Conservation (phyloP, 148 eudicot genomes). For the Arbutus unedo region DNA sequence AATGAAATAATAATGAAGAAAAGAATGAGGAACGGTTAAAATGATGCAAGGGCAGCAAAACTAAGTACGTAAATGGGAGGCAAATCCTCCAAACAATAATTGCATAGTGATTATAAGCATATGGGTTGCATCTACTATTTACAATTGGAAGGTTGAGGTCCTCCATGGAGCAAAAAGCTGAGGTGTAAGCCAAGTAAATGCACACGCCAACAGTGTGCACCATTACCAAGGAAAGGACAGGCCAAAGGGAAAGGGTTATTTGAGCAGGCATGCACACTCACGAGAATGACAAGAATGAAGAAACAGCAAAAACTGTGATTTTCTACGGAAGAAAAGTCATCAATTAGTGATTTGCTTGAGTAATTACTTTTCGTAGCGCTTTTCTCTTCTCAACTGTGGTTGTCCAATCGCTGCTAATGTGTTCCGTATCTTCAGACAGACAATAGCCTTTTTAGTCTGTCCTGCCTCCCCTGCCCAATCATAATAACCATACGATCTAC, state of each 20-base stretch:
- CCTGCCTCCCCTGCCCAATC: background rate
- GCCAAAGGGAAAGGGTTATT: background rate
- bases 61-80: background rate
- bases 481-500: background rate
- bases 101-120: background rate
- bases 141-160: background rate
- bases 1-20: background rate
- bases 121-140: background rate
- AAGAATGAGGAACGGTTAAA: background rate
- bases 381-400: background rate
- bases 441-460: background rate
- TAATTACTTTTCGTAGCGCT: background rate
- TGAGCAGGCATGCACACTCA: background rate
- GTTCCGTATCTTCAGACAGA: background rate
- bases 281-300: background rate
- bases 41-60: background rate
- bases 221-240: background rate
- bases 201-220: background rate
- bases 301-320: background rate
- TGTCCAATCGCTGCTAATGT: conserved; percentile 6
- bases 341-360: too few relatives aligned
- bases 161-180: conserved; percentile 5
- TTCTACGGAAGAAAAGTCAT: background rate
- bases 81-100: background rate
- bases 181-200: background rate